A percentile compares a stretch with the other conserved stretches of the same genome.
Conservation (phyloP, 148 eudicot genomes). For the Limonium bicolor region DNA sequence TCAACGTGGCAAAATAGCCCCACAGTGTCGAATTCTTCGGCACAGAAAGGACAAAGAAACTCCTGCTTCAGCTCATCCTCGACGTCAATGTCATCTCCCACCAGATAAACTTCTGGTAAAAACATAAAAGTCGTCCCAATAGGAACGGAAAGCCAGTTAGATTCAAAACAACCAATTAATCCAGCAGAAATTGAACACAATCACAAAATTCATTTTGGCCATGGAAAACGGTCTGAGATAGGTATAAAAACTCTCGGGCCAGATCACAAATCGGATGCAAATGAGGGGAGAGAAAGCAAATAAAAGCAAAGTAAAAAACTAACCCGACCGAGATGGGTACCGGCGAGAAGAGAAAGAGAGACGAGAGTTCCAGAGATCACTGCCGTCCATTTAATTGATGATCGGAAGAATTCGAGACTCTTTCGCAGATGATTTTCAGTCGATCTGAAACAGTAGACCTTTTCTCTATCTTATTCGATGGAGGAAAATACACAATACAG, state of each 20-base stretch:
- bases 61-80: slow-evolving; percentile 68
- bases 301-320: background rate
- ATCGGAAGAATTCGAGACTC: too few species aligned
- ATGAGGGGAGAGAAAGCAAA: background rate
- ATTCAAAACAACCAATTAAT: background rate
- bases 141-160: background rate
- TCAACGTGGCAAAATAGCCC: slow-evolving; percentile 92
- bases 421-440: too few species aligned
- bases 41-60: slow-evolving; percentile 85
- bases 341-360: slow-evolving; percentile 35
- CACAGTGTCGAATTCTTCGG: slow-evolving; percentile 76
- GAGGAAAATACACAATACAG: too few species aligned
- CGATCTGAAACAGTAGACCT: too few species aligned
- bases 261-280: background rate
- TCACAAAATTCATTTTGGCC: too few species aligned
- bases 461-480: too few species aligned
- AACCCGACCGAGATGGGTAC: slow-evolving; percentile 58
- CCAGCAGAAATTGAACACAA: background rate
- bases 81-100: slow-evolving; percentile 41
- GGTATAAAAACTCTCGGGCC: background rate
- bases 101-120: slow-evolving; percentile 35
- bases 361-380: slow-evolving; percentile 43
- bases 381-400: too few species aligned
- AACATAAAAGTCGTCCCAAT: background rate
- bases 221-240: too few species aligned